Conservation (phyloP, 352 stramenopile genomes). For the Phytophthora quininea region DNA sequence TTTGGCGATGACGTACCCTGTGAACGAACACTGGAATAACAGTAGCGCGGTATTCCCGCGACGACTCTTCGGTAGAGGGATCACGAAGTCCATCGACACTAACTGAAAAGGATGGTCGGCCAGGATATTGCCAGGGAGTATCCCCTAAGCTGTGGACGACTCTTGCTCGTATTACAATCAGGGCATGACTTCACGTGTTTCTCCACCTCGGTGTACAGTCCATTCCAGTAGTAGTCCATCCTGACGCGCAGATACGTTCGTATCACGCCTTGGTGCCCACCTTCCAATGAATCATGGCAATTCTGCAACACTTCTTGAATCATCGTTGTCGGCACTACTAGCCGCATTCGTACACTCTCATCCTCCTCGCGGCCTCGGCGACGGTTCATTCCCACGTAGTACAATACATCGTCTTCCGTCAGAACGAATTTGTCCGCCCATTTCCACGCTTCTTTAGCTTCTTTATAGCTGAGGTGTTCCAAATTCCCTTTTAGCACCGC, state of each 20-base stretch:
- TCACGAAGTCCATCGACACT: neutral
- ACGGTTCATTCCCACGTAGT: neutral
- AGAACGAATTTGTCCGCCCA: neutral
- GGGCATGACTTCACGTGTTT: constrained; percentile 3
- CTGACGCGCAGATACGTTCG: constrained; percentile 3
- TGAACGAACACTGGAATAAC: constrained; percentile 4
- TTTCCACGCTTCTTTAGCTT: neutral
- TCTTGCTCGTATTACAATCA: constrained; percentile 4
- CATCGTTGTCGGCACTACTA: constrained; percentile 7
- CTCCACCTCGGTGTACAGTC: constrained; percentile 9
- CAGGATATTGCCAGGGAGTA: neutral
- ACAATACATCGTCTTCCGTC: neutral
- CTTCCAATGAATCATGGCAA: constrained; percentile 12
- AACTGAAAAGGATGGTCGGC: neutral
- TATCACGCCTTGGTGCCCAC: constrained; percentile 9
- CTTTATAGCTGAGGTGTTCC: neutral
- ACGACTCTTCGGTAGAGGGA: neutral
- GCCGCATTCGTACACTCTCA: neutral
- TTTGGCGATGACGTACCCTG: constrained; percentile 3
- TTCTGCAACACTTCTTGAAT: constrained; percentile 14
- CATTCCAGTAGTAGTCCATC: constrained; percentile 9
- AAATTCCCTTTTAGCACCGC: neutral
- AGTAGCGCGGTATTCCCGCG: neutral
- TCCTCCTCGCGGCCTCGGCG: neutral
- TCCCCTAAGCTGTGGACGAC: neutral